phyloP scores from a whole-genome alignment of 2,329 filamentous ascomycete species.

The Penicillium vulpinum region DNA sequence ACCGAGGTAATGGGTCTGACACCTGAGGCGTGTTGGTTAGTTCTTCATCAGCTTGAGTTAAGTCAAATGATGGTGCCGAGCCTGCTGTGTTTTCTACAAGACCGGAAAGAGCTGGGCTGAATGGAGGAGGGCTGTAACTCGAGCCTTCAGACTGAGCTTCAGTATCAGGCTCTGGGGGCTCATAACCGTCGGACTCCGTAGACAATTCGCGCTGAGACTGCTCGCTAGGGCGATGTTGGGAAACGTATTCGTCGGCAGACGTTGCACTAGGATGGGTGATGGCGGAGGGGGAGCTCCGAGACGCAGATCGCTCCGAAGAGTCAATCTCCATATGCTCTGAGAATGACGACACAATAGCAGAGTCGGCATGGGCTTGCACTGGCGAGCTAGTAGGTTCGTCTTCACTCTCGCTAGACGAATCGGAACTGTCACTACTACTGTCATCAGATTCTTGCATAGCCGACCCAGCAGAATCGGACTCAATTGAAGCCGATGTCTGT shows the following conservation, averaged over 20 bases:
- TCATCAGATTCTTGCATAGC: constrained; percentile 43
- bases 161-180: constrained; percentile 52
- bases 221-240: background rate
- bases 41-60: constrained; percentile 28
- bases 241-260: constrained; percentile 7
- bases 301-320: background rate
- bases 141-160: constrained; percentile 29
- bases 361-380: constrained; percentile 8
- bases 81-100: constrained; percentile 28
- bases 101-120: constrained; percentile 43
- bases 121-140: constrained; percentile 41
- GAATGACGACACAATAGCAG: background rate
- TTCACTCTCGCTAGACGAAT: constrained; percentile 12
- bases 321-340: constrained; percentile 4
- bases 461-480: constrained; percentile 33
- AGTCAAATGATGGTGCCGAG: constrained; percentile 23
- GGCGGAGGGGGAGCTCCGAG: background rate
- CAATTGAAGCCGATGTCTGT: constrained; percentile 22
- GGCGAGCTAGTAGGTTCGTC: constrained; percentile 21
- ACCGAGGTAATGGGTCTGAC: constrained; percentile 20
- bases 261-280: constrained; percentile 13
- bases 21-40: constrained; percentile 36
- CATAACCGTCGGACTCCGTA: constrained; percentile 54
- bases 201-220: constrained; percentile 31
- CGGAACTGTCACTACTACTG: constrained; percentile 18